Base-by-base conservation (phyloP, 164 flowering plant genomes). In the Amborella trichopoda region DNA sequence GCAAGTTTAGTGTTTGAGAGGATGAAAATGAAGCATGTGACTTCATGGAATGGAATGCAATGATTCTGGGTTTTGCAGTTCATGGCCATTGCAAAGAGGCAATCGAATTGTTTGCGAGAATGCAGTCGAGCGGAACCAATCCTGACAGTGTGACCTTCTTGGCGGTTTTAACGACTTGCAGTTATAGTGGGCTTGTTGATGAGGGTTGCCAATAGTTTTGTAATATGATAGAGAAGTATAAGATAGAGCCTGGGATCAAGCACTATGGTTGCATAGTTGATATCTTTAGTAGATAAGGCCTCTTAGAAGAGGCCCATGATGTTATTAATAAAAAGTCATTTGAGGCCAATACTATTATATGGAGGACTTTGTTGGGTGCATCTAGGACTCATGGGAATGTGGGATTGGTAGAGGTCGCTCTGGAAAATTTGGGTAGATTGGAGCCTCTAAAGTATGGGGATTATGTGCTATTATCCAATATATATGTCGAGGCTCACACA, bases 251-350 rank as follows among this genome's bases (percentile, higher is more conserved):
- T 25, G 70, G 67, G 28, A 30, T 73, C 17, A 68, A 70, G 61
- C 81, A 70, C 46, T 66, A 61, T 40, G 81, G 81, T 5, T 76
- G 78, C 70, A 68, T 76, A 74, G 74, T 73, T 49, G 83, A 74
- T 67, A 67, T 77, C 23, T 55, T 71, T 1, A 61, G 75, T 49
- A 65, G 77, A 51, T 49, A 56, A 50, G 83, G 75, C 14, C 52
- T 64, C 55, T 25, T 76, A 24, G 43, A 67, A 25, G 81, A 76
- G 33, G 76, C 81, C 19, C 39, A 38, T 18, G 13, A 55, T 3
- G 45, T 68, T 41, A 68, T 73, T 44, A 47, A 62, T 42, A 51
- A 58, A 23, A 64, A 66, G 70, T 68, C 73, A 2, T 47, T 61
- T 14, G 50, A 50, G 0, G 59, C 69, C 28, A 70, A 68, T 42